A percentile compares a stretch with the other conserved stretches of the same genome.
phyloP scores from a whole-genome alignment of 768 basidiomycete genomes.

The Cytidiella melzeri region DNA sequence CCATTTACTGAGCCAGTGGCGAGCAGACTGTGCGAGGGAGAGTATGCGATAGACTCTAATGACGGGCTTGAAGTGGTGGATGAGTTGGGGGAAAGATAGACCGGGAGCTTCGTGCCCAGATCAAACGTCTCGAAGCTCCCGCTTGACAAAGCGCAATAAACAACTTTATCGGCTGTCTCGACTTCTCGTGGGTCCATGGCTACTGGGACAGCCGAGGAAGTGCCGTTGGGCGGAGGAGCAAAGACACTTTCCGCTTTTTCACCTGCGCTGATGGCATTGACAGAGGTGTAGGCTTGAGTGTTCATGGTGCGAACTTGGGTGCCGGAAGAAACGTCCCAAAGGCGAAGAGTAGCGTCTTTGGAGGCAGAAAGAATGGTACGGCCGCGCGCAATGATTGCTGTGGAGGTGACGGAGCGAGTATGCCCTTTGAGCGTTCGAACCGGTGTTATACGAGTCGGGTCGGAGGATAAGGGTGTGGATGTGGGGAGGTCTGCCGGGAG shows the following conservation, averaged over 20 bases:
- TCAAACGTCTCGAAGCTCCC: slow-evolving; percentile 55
- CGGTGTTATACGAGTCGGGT: slow-evolving; percentile 33
- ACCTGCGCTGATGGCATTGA: slow-evolving; percentile 41
- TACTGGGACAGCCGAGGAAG: neutral
- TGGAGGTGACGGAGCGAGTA: slow-evolving; percentile 55
- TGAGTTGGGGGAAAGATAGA: slow-evolving; percentile 20
- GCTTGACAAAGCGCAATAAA: slow-evolving; percentile 49
- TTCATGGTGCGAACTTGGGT: slow-evolving; percentile 40
- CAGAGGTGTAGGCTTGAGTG: slow-evolving; percentile 32
- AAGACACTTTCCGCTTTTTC: slow-evolving; percentile 27
- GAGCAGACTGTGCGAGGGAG: slow-evolving; percentile 35
- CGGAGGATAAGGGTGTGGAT: slow-evolving; percentile 17
- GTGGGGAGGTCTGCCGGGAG: slow-evolving; percentile 48
- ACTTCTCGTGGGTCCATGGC: slow-evolving; percentile 31
- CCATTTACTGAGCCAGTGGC: slow-evolving; percentile 56
- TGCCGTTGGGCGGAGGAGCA: slow-evolving; percentile 17
- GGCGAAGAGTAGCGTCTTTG: slow-evolving; percentile 60
- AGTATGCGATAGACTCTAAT: slow-evolving; percentile 42
- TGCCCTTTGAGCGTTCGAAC: slow-evolving; percentile 65
- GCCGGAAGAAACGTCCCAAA: slow-evolving; percentile 67
- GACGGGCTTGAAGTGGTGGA: slow-evolving; percentile 25
- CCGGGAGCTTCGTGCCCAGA: slow-evolving; percentile 32
- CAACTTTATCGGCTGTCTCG: slow-evolving; percentile 40
- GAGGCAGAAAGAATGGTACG: slow-evolving; percentile 61
- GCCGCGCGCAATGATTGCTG: slow-evolving; percentile 59